These are phyloP conservation scores for Circinella minor DNA, from an alignment of 371 early-diverging fungal genomes.

Conservation along the genomic window DNA sequence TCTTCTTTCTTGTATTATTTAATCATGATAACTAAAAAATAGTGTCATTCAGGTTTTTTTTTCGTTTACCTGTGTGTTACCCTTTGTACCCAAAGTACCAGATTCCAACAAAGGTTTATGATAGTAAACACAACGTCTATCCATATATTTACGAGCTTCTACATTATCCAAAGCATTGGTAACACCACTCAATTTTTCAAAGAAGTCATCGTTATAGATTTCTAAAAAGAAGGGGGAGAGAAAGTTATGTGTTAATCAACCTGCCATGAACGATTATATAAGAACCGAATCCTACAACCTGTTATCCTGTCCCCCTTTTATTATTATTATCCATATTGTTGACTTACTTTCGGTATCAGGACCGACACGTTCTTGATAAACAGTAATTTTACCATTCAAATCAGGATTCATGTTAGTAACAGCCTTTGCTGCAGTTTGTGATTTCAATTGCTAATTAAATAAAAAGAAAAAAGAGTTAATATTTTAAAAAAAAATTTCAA, in stretches of 20 bases:
- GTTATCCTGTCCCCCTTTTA: no score
- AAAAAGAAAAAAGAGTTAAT: neutral
- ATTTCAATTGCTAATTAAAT: constrained; percentile 82
- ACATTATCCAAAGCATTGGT: constrained; percentile 99
- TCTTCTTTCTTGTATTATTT: neutral
- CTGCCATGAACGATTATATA: no score
- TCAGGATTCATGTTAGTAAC: constrained; percentile 94
- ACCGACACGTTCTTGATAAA: constrained; percentile 96
- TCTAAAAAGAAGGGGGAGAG: constrained; percentile 37
- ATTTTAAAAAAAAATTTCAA: neutral
- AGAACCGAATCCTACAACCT: no score
- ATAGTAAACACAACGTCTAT: constrained; percentile 96
- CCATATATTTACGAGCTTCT: constrained; percentile 99
- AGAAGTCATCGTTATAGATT: constrained; percentile 96
- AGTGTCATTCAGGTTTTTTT: no score
- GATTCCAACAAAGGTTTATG: constrained; percentile 97
- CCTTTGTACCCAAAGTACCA: constrained; percentile 99
- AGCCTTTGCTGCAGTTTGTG: constrained; percentile 93
- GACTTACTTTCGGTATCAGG: constrained; percentile 87
- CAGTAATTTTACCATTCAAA: constrained; percentile 76
- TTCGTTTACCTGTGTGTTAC: constrained; percentile 89
- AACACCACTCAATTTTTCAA: constrained; percentile 87
- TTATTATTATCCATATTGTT: neutral
- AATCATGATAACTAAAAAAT: neutral
- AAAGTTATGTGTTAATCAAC: no score